Percentiles rank a stretch among this genome's conserved stretches.
These are phyloP conservation scores for Pulveroboletus ravenelii DNA, from an alignment of 768 basidiomycete genomes.

Conservation along the genomic window DNA sequence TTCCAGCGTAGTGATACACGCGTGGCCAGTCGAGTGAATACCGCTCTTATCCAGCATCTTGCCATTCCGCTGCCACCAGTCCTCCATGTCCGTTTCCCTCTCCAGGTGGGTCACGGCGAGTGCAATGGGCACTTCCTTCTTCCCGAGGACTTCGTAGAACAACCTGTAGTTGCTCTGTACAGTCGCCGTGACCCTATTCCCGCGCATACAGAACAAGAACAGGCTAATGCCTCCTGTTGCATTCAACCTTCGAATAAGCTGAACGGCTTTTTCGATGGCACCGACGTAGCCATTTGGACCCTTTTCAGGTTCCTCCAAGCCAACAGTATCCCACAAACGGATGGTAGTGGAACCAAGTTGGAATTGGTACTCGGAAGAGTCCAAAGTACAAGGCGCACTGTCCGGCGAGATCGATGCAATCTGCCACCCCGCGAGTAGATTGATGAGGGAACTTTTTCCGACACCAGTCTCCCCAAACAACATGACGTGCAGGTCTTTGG, in stretches of 20 bases:
- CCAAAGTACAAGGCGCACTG: slow-evolving; percentile 33
- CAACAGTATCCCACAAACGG: slow-evolving; percentile 32
- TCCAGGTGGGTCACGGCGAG: slow-evolving; percentile 40
- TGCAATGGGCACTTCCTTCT: slow-evolving; percentile 35
- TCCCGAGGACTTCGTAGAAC: slow-evolving; percentile 26
- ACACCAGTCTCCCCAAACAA: slow-evolving; percentile 37
- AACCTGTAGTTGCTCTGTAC: slow-evolving; percentile 23
- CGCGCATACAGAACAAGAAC: slow-evolving; percentile 39
- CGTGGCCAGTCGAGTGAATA: slow-evolving; percentile 26
- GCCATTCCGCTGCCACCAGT: slow-evolving; percentile 29
- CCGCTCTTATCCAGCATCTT: slow-evolving; percentile 16
- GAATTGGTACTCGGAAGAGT: slow-evolving; percentile 24
- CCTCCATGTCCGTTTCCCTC: slow-evolving; percentile 29
- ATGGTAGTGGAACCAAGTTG: slow-evolving; percentile 21
- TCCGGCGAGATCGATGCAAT: slow-evolving; percentile 22
- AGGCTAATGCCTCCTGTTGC: slow-evolving; percentile 34
- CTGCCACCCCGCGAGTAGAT: slow-evolving; percentile 24
- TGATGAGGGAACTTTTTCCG: slow-evolving; percentile 26
- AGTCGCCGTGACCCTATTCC: slow-evolving; percentile 30
- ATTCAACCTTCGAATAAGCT: slow-evolving; percentile 32
- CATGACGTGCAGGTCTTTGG: slow-evolving; percentile 30
- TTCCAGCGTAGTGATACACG: slow-evolving; percentile 29
- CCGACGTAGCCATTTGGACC: slow-evolving; percentile 19
- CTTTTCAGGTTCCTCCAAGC: slow-evolving; percentile 27
- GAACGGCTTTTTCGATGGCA: slow-evolving; percentile 28